phyloP scores from a whole-genome alignment of 495 filamentous ascomycete species.

The Lasiosphaeria ovina region DNA sequence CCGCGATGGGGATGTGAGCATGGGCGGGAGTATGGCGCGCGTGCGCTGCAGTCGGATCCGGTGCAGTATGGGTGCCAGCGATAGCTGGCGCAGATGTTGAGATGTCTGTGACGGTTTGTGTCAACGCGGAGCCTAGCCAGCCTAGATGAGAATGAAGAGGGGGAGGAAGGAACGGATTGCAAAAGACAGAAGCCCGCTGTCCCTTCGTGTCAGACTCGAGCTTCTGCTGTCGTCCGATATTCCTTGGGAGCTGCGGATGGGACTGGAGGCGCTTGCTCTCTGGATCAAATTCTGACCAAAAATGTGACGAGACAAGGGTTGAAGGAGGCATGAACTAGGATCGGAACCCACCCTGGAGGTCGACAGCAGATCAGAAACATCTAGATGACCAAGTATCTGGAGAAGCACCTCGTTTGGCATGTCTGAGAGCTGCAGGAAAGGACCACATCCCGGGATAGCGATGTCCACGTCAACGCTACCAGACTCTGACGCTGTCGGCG shows the following conservation, averaged over 20 bases:
- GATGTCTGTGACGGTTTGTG: slow-evolving; percentile 41
- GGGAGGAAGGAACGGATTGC: too few relatives aligned
- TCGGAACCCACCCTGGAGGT: slow-evolving; percentile 50
- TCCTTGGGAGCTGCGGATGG: too few relatives aligned
- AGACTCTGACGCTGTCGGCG: background rate
- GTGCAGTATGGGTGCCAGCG: slow-evolving; percentile 55
- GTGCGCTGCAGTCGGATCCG: slow-evolving; percentile 51
- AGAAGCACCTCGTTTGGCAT: slow-evolving; percentile 58
- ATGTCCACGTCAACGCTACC: background rate
- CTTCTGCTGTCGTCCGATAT: too few relatives aligned
- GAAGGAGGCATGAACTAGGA: slow-evolving; percentile 5
- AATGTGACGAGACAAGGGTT: background rate
- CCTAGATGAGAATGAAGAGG: too few relatives aligned
- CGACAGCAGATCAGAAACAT: slow-evolving; percentile 56
- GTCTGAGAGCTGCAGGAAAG: slow-evolving; percentile 18
- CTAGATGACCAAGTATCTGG: slow-evolving; percentile 53
- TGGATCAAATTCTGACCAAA: too few relatives aligned
- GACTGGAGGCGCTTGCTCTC: too few relatives aligned
- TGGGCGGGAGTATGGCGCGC: slow-evolving; percentile 45
- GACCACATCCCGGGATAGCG: background rate
- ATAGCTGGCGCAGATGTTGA: slow-evolving; percentile 54
- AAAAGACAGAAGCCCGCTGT: too few relatives aligned
- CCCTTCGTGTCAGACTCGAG: too few relatives aligned
- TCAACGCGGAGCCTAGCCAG: too few relatives aligned
- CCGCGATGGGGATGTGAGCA: slow-evolving; percentile 48